Evolutionary conservation across 192 early-diverging fungal species (phyloP).

Genomic region (Podila verticillata): DNA sequence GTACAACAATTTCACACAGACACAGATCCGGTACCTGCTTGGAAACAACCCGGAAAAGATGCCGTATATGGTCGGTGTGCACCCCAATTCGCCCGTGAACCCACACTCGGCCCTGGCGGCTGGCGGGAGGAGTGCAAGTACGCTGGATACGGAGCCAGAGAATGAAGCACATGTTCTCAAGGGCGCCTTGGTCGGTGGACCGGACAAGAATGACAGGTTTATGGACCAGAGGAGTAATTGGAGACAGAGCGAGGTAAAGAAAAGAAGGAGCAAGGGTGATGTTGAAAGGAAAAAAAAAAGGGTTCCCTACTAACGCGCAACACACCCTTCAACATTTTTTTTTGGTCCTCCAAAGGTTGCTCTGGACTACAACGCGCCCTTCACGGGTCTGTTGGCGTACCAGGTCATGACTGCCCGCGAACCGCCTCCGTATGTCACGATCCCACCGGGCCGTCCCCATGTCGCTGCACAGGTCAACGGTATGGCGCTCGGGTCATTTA

Average conservation of each 20-base stretch:
- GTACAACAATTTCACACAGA: constrained; percentile 19
- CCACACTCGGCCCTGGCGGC: constrained; percentile 62
- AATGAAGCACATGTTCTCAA: constrained; percentile 51
- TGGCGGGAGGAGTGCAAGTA: constrained; percentile 55
- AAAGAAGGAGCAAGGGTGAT: neutral
- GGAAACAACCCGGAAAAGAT: constrained; percentile 62
- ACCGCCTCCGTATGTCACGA: constrained; percentile 53
- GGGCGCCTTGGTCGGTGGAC: constrained; percentile 65
- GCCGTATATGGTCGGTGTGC: constrained; percentile 63
- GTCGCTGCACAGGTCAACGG: neutral
- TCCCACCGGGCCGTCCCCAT: constrained; percentile 43
- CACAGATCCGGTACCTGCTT: constrained; percentile 61
- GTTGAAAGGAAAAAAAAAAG: neutral
- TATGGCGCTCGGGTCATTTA: neutral
- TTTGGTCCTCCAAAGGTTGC: constrained; percentile 39
- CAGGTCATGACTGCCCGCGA: constrained; percentile 49
- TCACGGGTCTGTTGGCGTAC: constrained; percentile 57
- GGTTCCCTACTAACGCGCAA: neutral
- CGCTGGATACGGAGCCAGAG: constrained; percentile 40
- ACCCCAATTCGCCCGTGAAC: constrained; percentile 61
- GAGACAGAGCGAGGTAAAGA: constrained; percentile 55
- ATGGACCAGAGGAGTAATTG: constrained; percentile 56
- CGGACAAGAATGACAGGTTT: constrained; percentile 56
- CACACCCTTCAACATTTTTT: no score
- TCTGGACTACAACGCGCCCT: constrained; percentile 62